Evolutionary conservation across 805 yeast genomes (phyloP).

Genomic region (Yarrowia sp.): DNA sequence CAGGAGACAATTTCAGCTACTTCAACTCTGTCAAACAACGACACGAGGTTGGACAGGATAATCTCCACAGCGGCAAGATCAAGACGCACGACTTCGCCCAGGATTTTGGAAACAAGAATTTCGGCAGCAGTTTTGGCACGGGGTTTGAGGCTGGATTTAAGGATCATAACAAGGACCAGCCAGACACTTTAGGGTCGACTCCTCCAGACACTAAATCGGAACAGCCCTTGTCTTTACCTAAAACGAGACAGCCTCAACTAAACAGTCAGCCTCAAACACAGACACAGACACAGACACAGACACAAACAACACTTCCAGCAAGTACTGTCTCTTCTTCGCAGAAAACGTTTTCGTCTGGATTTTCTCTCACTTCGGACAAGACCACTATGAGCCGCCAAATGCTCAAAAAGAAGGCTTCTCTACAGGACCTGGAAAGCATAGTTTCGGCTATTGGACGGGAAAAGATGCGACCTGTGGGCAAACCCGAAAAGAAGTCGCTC

Average conservation of each 20-base stretch:
- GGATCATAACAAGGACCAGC: background rate
- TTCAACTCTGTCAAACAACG: slow-evolving; percentile 17
- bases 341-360: slow-evolving; percentile 2
- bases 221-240: slow-evolving; percentile 12
- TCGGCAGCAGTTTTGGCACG: too few species aligned
- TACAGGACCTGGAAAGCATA: slow-evolving; percentile 8
- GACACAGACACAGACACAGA: too few species aligned
- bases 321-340: background rate
- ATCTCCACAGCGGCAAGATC: background rate
- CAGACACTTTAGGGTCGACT: background rate
- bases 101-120: background rate
- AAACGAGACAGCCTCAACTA: background rate
- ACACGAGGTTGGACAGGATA: background rate
- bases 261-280: too few species aligned
- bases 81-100: too few species aligned
- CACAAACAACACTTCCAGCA: background rate
- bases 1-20: background rate
- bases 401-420: slow-evolving; percentile 16
- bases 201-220: background rate
- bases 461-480: slow-evolving; percentile 17
- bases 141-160: too few species aligned
- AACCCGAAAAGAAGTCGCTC: background rate
- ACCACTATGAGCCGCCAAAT: background rate
- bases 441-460: slow-evolving; percentile 24
- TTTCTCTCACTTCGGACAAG: background rate